Evolutionary conservation across 179 eudicot genomes (phyloP).

Genomic region (Patellifolia procumbens): DNA sequence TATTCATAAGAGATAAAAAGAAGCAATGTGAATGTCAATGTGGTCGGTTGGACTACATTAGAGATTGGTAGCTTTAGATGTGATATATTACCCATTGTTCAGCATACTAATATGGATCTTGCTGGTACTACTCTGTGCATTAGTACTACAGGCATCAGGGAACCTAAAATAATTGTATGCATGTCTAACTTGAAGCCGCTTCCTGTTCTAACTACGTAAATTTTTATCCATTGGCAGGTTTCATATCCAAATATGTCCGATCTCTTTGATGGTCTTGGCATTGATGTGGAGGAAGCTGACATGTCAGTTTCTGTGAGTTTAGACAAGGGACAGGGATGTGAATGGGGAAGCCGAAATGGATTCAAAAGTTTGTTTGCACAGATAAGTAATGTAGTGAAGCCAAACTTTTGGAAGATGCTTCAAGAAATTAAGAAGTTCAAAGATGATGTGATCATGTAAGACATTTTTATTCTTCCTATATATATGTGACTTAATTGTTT

Average conservation of each 20-base stretch:
- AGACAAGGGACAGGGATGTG: slow-evolving; percentile 67
- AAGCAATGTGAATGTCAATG: too few relatives aligned
- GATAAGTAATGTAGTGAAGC: slow-evolving; percentile 63
- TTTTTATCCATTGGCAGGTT: slow-evolving; percentile 61
- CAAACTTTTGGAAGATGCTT: slow-evolving; percentile 82
- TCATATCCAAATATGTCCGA: slow-evolving; percentile 92
- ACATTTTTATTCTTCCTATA: background rate
- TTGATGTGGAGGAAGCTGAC: slow-evolving; percentile 80
- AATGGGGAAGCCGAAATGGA: slow-evolving; percentile 90
- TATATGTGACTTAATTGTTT: background rate
- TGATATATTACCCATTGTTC: background rate
- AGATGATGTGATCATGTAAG: slow-evolving; percentile 59
- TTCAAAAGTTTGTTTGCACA: slow-evolving; percentile 72
- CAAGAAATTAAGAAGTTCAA: slow-evolving; percentile 71
- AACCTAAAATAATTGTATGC: background rate
- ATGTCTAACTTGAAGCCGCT: background rate
- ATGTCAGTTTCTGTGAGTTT: slow-evolving; percentile 93
- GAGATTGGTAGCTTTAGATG: background rate
- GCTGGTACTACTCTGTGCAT: background rate
- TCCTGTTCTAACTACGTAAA: slow-evolving; percentile 31
- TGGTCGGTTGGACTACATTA: background rate
- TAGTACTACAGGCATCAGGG: background rate
- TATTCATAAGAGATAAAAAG: too few relatives aligned
- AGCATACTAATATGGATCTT: background rate
- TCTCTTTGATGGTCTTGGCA: slow-evolving; percentile 77